Conservation (phyloP, 257 asterid species). For the Handroanthus guayacan region DNA sequence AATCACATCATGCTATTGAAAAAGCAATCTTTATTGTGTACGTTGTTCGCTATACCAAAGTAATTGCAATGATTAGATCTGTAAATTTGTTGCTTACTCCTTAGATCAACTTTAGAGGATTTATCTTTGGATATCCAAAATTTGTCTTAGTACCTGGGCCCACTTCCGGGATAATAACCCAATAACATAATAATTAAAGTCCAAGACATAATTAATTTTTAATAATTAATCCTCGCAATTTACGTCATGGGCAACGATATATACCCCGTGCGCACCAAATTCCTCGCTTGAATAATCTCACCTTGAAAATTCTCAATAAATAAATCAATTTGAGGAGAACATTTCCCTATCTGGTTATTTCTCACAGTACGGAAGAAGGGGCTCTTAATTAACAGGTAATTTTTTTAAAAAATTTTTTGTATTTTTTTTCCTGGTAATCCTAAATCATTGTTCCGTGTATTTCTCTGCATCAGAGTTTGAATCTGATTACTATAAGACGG, state of each 20-base stretch:
- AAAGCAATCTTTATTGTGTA: no score
- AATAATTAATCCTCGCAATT: not conserved
- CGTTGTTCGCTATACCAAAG: no score
- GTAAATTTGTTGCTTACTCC: no score
- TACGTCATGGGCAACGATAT: not conserved
- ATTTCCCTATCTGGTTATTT: not conserved
- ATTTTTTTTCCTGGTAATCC: not conserved
- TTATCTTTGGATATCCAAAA: not conserved
- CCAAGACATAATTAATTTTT: not conserved
- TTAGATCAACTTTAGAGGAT: no score
- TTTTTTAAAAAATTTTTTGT: not conserved
- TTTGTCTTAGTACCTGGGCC: not conserved
- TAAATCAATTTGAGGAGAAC: not conserved
- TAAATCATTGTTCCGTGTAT: not conserved
- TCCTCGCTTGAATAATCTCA: not conserved
- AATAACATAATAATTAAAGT: not conserved
- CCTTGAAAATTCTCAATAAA: not conserved
- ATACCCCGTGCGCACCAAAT: not conserved
- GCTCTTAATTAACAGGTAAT: constrained; percentile 17
- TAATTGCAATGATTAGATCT: no score
- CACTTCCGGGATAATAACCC: not conserved
- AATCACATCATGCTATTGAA: no score
- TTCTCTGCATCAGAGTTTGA: not conserved
- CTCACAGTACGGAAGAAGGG: not conserved
- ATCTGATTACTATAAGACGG: not conserved